These are phyloP conservation scores for Petrea volubilis DNA, from an alignment of 257 asterid genomes.

Conservation along the genomic window DNA sequence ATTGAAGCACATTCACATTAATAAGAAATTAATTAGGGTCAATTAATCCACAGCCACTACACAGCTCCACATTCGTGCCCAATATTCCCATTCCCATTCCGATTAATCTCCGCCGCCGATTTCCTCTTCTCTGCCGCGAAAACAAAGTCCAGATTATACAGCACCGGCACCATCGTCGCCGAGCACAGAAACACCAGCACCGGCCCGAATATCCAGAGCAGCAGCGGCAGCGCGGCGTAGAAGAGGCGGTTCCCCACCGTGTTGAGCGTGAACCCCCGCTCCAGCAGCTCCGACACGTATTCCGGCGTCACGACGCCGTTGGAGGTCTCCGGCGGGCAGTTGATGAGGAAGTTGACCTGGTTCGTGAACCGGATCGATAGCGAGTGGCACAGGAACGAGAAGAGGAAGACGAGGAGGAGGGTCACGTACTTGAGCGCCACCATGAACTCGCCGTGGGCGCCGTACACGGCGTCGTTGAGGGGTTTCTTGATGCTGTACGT, in stretches of 20 bases:
- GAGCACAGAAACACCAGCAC: constrained; percentile 70
- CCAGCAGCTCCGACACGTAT: constrained; percentile 73
- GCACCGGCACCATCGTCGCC: constrained; percentile 69
- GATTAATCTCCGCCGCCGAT: constrained; percentile 17
- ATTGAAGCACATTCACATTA: neutral
- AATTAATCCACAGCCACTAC: neutral
- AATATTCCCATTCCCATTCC: neutral
- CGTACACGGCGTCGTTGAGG: constrained; percentile 67
- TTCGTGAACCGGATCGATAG: constrained; percentile 76
- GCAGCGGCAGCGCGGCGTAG: constrained; percentile 74
- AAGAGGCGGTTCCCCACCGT: constrained; percentile 77
- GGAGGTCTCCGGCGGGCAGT: constrained; percentile 54
- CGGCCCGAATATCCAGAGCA: constrained; percentile 94
- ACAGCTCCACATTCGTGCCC: constrained; percentile 19
- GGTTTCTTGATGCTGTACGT: constrained; percentile 89
- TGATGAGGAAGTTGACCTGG: constrained; percentile 87
- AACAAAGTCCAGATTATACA: constrained; percentile 73
- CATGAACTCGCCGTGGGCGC: constrained; percentile 94
- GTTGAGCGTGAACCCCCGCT: constrained; percentile 61
- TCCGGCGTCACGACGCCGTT: constrained; percentile 48
- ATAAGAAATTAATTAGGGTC: neutral
- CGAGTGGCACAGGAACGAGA: constrained; percentile 81
- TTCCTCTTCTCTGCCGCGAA: constrained; percentile 35
- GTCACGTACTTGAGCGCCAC: constrained; percentile 77
- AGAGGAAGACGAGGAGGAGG: constrained; percentile 61